Base-by-base conservation (phyloP, 306 rosid species). In the Astragalus glycyphyllos region DNA sequence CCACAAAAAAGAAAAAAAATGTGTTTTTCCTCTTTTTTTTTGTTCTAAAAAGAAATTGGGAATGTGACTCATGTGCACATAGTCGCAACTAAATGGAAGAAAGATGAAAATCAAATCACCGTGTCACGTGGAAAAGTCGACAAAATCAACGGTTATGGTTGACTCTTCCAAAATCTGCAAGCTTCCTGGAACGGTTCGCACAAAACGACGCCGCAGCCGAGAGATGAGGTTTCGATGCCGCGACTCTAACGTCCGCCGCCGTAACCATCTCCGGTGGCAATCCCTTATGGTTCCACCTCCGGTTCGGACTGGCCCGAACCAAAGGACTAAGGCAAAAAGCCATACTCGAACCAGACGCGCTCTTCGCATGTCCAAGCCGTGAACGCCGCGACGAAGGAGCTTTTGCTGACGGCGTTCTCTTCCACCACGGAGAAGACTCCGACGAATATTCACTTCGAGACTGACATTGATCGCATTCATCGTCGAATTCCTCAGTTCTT, bases 301-400 rank as follows among this genome's bases (percentile, higher is more conserved):
- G 79, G 81, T 81, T 86, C 15, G 98, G 98, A 73, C 88, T 88
- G 6, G 96, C 92, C 65, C 97, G 80, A 38, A 91, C 93, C 62
- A 95, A 57, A 4, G 99, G 99, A 71, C 96, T 95, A 66, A 95
- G 57, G 59, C 99, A 95, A 74, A 95, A 88, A 56, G 86, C 69
- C n/a, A 91, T 75, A 4, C 96, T 96, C 8, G 97, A 81, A 4
- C 80, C 80, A 0, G 96, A 79, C 16, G 78, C 71, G 58, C 74
- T 89, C 57, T 79, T 86, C 38, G 47, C 69, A 3, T 78, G 80
- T 9, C 76, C 76, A 3, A 60, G 5, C 29, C 85, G 79, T 1
- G 88, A 72, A 15, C 90, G 81, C 79, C 90, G 83, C 3, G 85
- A 31, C 50, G 89, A 50, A 44, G 74, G 69, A 2, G 84, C 81